Base-by-base conservation (phyloP, 2,329 filamentous ascomycete genomes). In the Calonectria pseudoreteaudii region DNA sequence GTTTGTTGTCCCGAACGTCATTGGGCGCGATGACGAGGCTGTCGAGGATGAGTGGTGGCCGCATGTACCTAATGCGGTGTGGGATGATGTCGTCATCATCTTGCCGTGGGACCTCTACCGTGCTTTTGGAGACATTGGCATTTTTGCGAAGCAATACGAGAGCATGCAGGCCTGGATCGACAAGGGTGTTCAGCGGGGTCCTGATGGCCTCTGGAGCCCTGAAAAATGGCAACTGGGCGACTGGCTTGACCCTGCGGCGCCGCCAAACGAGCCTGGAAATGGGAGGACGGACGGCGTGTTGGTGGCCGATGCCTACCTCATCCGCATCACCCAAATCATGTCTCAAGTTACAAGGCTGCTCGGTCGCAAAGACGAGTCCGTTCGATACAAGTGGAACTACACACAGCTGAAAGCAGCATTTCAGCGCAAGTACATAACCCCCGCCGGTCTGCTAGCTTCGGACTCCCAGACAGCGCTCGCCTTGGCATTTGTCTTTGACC, bases 391-490 rank as follows among this genome's bases (percentile, higher is more conserved):
- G 44, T 8, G 10, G 10, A 47, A 11, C 44, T 23, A 47, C 13
- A 9, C 1, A 67, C 68, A 0, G 76, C 0, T 79, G 88, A 0
- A 81, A 82, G 0, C 56, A 83, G 2, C 68, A 76, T 0, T 78
- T 78, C 0, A 79, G 0, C 62, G 64, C 1, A 30, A 78, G 7
- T 82, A 83, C 65, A 49, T 56, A 83, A 85, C 66, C 4, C 44
- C n/a, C 1, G 44, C 44, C 5, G 44, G 44, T 5, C 4, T 47
- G 20, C n/a, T 47, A 7, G 44, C 44, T 5, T 47, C 44, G 9
- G 79, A 82, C 38, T 86, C 85, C 0, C 86, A 87, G 73, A 87
- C 86, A 0, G 86, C 84, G 0, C 81, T 85, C 9, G 76, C 82
- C 0, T 78, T 87, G 0, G 81, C 85, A 0, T 68, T 87, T 2